Evolutionary conservation across 2,329 filamentous ascomycete genomes (phyloP), one percentile per base, ranked within the genome.

Genomic region (Xylariaceae sp.): DNA sequence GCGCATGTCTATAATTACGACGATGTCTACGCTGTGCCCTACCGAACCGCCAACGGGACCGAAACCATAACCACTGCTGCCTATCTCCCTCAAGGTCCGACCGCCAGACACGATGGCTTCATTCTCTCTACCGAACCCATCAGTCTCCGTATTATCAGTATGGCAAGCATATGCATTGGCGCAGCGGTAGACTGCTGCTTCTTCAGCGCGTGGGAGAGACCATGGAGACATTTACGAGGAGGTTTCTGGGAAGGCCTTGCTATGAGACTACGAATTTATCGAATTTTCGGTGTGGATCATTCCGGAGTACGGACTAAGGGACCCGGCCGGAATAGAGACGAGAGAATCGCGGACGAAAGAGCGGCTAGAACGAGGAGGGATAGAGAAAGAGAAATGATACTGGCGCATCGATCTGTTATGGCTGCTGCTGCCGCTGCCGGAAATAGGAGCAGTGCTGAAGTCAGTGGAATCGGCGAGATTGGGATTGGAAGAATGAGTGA

Each of bases 141-240:
- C 63, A 78, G 74, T 56, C 73, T 92, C 51, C 75, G 78, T 9
- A 70, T 86, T 5, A 67, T 83, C 23, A 79, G 77, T 62, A 79
- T 84, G 3, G 74, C 85, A 52, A 88, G 80, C 66, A 70, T 90
- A 37, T 82, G 80, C 51, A 77, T 83, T 42, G 88, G 91, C 72
- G 88, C 88, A 2, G 78, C 84, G 1, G 83, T 85, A 1, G 87
- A 92, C 68, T 85, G 86, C 61, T 72, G 81, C 57, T 79, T 92
- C 18, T 92, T 92, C 72, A 82, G 80, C 35, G 75, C 82, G 35
- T 81, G 88, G 50, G 89, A 93, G 71, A 84, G 84, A 69, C 89
- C 89, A 0, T 92, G 88, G 88, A 75, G 76, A 50, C 78, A 85
- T 58, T 80, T 84, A 53, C 68, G 63, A 10, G 70, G 67, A 57